Percentiles rank a stretch among this genome's conserved stretches.
Conservation (phyloP, 1,284 basidiomycete genomes). For the Pascua sp. region DNA sequence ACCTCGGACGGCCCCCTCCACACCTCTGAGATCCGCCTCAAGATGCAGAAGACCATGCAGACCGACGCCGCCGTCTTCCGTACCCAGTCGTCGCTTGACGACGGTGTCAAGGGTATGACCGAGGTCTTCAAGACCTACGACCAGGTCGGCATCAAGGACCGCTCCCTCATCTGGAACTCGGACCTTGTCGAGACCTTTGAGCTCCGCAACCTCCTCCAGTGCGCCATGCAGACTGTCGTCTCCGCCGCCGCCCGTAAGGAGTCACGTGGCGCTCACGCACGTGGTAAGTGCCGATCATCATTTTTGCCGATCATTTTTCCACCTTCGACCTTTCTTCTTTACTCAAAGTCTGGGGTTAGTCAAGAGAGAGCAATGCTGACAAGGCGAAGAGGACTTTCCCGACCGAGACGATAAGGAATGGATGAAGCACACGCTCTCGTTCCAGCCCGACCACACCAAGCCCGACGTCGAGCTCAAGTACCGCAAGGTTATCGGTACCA, state of each 20-base stretch:
- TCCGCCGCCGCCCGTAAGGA: constrained; percentile 95
- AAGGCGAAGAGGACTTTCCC: constrained; percentile 70
- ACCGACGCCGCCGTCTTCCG: constrained; percentile 87
- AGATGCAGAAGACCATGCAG: constrained; percentile 99
- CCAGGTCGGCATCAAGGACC: constrained; percentile 92
- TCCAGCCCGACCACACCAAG: constrained; percentile 66
- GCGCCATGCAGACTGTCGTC: constrained; percentile 92
- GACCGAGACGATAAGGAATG: constrained; percentile 60
- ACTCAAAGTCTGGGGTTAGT: background rate
- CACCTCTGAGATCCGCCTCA: constrained; percentile 84
- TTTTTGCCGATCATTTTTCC: background rate
- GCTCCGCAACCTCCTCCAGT: constrained; percentile 91
- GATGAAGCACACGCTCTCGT: constrained; percentile 92
- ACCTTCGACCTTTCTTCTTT: background rate
- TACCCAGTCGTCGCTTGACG: constrained; percentile 84
- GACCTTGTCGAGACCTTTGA: constrained; percentile 97
- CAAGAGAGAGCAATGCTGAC: background rate
- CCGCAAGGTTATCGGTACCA: constrained; percentile 76
- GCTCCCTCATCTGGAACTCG: constrained; percentile 99
- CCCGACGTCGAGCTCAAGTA: constrained; percentile 89
- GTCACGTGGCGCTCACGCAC: constrained; percentile 94
- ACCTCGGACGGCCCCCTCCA: constrained; percentile 75
- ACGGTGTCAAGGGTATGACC: constrained; percentile 83
- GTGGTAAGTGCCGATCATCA: background rate
- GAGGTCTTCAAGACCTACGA: constrained; percentile 83